These are phyloP conservation scores for Helichrysum umbraculigerum DNA, from an alignment of 129 eudicot species.

Conservation along the genomic window DNA sequence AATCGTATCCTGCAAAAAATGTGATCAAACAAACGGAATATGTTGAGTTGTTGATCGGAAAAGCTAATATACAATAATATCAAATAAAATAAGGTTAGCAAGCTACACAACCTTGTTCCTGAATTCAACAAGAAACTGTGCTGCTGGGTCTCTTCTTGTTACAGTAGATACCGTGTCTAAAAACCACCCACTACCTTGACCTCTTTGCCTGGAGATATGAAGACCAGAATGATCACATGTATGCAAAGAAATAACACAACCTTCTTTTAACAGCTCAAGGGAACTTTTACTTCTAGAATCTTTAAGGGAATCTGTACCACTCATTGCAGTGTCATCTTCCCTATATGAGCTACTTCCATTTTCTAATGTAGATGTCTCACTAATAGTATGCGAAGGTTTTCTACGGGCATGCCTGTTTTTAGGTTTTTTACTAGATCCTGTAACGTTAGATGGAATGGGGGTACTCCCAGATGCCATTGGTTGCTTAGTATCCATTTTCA, in stretches of 20 bases:
- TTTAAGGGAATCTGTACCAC: constrained; percentile 90
- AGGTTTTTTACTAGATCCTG: constrained; percentile 88
- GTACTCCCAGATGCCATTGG: constrained; percentile 51
- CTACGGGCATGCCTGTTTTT: constrained; percentile 84
- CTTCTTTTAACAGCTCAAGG: constrained; percentile 71
- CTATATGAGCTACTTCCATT: constrained; percentile 53
- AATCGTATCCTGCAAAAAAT: constrained; percentile 74
- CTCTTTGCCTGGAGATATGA: constrained; percentile 91
- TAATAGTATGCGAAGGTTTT: constrained; percentile 58
- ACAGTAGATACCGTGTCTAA: constrained; percentile 70
- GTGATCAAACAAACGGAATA: neutral
- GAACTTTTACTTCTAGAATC: constrained; percentile 68
- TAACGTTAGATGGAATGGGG: constrained; percentile 61
- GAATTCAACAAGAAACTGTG: constrained; percentile 79
- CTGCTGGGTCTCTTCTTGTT: constrained; percentile 91
- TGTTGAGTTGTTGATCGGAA: neutral
- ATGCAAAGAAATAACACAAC: constrained; percentile 74
- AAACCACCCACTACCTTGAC: constrained; percentile 95
- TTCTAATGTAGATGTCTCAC: constrained; percentile 28
- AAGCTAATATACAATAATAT: neutral
- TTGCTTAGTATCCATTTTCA: constrained; percentile 37
- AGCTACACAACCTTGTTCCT: constrained; percentile 64
- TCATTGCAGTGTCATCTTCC: constrained; percentile 86
- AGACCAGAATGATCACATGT: constrained; percentile 61
- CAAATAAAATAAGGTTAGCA: neutral